Conservation (phyloP, 2,329 filamentous ascomycete genomes). For the Scedosporium dehoogii region DNA sequence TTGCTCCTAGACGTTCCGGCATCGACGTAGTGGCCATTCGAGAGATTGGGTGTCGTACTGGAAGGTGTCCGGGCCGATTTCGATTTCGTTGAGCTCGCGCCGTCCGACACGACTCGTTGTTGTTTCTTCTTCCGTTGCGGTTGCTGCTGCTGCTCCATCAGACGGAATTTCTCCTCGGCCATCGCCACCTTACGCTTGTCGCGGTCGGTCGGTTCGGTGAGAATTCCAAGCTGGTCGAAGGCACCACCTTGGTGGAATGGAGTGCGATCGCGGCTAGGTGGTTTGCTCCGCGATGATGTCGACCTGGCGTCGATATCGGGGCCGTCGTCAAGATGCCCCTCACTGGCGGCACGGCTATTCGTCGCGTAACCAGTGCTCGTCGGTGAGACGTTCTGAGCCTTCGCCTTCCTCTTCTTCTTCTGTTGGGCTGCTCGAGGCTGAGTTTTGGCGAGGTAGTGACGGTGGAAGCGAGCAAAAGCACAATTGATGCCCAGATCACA, state of each 20-base stretch:
- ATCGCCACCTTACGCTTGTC: slow-evolving; percentile 59
- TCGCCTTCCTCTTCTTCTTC: slow-evolving; percentile 44
- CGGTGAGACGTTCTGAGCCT: slow-evolving; percentile 46
- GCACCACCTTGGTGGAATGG: slow-evolving; percentile 47
- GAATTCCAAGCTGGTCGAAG: slow-evolving; percentile 47
- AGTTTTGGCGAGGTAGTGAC: slow-evolving; percentile 40
- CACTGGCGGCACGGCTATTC: slow-evolving; percentile 55
- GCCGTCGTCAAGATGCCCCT: slow-evolving; percentile 46
- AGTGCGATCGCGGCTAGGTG: slow-evolving; percentile 55
- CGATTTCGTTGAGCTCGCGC: slow-evolving; percentile 27
- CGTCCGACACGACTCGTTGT: slow-evolving; percentile 53
- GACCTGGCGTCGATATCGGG: slow-evolving; percentile 42
- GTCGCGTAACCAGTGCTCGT: slow-evolving; percentile 52
- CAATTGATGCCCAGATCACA: slow-evolving; percentile 56
- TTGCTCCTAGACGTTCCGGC: slow-evolving; percentile 43
- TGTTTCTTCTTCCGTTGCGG: slow-evolving; percentile 49
- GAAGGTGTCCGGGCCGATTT: slow-evolving; percentile 19
- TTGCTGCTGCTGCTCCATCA: slow-evolving; percentile 45
- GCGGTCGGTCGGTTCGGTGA: slow-evolving; percentile 55
- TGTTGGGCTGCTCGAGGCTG: slow-evolving; percentile 26
- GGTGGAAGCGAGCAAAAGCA: slow-evolving; percentile 53
- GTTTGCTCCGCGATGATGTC: slow-evolving; percentile 50
- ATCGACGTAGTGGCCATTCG: slow-evolving; percentile 37
- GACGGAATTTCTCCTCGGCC: slow-evolving; percentile 54
- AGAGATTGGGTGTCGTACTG: slow-evolving; percentile 22